These are phyloP conservation scores for Herpetomonas samuelpessoai DNA, from an alignment of 208 protist genomes.

Conservation along the genomic window DNA sequence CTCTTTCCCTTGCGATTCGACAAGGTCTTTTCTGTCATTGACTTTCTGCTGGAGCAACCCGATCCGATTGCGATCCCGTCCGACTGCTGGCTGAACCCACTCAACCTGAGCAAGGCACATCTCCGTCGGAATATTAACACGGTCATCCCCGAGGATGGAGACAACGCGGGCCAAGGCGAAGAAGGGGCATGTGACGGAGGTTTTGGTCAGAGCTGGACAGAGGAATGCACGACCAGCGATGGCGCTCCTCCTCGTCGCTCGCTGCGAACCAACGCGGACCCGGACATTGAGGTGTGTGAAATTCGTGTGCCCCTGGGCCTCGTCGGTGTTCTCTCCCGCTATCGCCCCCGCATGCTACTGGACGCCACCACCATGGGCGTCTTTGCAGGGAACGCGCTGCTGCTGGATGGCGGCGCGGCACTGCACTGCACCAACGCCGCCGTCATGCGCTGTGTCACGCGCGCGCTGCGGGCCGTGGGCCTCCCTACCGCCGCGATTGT, in stretches of 20 bases:
- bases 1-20: constrained; percentile 46
- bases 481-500: constrained; percentile 36
- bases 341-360: constrained; percentile 42
- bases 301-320: constrained; percentile 50
- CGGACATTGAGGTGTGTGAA: constrained; percentile 28
- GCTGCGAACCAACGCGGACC: constrained; percentile 5
- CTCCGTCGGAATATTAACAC: no score
- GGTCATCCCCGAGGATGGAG: background rate
- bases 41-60: constrained; percentile 39
- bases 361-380: constrained; percentile 52
- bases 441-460: constrained; percentile 27
- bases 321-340: constrained; percentile 54
- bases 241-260: background rate
- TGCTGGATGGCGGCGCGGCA: constrained; percentile 45
- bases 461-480: constrained; percentile 25
- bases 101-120: no score
- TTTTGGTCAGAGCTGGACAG: no score
- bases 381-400: constrained; percentile 45
- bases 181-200: no score
- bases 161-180: background rate
- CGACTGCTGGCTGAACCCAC: constrained; percentile 24
- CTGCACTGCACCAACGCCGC: constrained; percentile 39
- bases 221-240: background rate
- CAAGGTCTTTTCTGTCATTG: constrained; percentile 41
- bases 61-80: constrained; percentile 37